Evolutionary conservation across 106 monocot genomes (phyloP), one percentile per base, ranked within the genome.

Genomic region (Ottelia alismoides): DNA sequence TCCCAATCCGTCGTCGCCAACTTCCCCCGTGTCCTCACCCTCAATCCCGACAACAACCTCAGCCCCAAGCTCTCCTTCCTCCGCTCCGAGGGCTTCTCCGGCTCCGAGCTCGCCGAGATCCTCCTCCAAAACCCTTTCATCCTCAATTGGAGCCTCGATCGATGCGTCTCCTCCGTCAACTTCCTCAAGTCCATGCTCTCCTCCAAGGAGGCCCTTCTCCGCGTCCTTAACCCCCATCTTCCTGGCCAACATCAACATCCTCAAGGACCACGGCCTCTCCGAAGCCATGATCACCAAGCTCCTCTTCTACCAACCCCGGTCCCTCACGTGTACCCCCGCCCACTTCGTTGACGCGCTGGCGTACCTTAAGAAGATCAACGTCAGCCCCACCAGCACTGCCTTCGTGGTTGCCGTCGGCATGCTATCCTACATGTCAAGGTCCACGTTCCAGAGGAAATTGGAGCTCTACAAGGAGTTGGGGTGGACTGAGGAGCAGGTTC

Each of bases 11-110:
- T n/a, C n/a, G n/a, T n/a, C n/a, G n/a, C n/a, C n/a, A n/a, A n/a
- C n/a, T n/a, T n/a, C n/a, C n/a, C n/a, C n/a, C n/a, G n/a, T n/a
- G n/a, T n/a, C n/a, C n/a, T n/a, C n/a, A n/a, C n/a, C n/a, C n/a
- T n/a, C n/a, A 35, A 43, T 7, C 31, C 57, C 2, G 57, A 57
- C 9, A 21, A 18, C 25, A 50, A 50, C 25, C 22, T 57, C 40
- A 57, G 28, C 17, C 44, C 57, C 40, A 57, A 57, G 25, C 25
- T 57, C 24, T 32, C 23, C 3, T 57, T 57, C 18, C 25, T 57
- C 23, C 57, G 43, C 6, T 10, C 17, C 20, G 32, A 5, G 0
- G 35, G 57, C 21, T 57, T 57, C 23, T 1, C 18, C n/a, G 57
- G 21, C 21, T 2, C 25, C 31, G 14, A 35, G 25, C 31, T 57